phyloP scores from a whole-genome alignment of 2,329 filamentous ascomycete genomes.

The Phyllosticta paracitricarpa region DNA sequence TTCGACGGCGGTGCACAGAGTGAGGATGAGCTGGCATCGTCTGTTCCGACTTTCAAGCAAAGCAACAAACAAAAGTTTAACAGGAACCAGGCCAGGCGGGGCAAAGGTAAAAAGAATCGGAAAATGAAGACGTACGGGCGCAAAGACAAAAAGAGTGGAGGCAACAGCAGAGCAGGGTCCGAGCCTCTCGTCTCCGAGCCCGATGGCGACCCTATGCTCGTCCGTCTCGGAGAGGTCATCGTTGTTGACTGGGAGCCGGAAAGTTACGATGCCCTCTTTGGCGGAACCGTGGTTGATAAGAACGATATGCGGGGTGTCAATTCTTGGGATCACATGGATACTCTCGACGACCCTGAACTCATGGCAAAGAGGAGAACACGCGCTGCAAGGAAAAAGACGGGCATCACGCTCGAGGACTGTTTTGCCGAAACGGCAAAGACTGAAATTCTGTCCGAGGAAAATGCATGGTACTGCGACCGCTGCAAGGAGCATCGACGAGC shows the following conservation, averaged over 20 bases:
- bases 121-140: conserved; percentile 18
- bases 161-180: conserved; percentile 5
- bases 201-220: conserved; percentile 49
- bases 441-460: conserved; percentile 86
- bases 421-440: conserved; percentile 90
- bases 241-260: conserved; percentile 75
- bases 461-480: conserved; percentile 93
- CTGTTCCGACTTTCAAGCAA: conserved; percentile 13
- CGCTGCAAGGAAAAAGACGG: conserved; percentile 56
- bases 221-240: conserved; percentile 74
- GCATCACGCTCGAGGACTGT: conserved; percentile 80
- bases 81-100: conserved; percentile 14
- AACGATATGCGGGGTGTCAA: conserved; percentile 49
- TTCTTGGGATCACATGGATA: conserved; percentile 51
- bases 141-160: conserved; percentile 15
- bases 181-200: conserved; percentile 21
- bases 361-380: conserved; percentile 54
- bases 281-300: conserved; percentile 29
- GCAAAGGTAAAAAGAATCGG: conserved; percentile 25
- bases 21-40: conserved; percentile 26
- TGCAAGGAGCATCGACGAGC: conserved; percentile 91
- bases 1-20: conserved; percentile 24
- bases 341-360: conserved; percentile 47
- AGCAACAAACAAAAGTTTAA: conserved; percentile 21
- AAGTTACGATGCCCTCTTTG: conserved; percentile 63